phyloP scores from a whole-genome alignment of 352 stramenopile species.

The Phytophthora aleatoria region DNA sequence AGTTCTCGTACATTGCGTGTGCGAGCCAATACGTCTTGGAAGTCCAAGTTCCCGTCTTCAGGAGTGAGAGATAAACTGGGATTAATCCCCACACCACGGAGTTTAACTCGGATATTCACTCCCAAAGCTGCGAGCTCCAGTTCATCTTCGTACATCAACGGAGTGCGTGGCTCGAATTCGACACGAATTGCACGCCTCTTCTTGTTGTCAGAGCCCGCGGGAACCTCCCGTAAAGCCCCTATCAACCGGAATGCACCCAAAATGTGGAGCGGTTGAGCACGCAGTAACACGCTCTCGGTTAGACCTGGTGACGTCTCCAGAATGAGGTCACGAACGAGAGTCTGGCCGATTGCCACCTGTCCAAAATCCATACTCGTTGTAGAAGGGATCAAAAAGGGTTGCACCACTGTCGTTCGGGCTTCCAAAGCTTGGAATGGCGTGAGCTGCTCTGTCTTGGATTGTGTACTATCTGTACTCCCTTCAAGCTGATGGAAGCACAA shows the following conservation, averaged over 20 bases:
- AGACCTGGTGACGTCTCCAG: slow-evolving; percentile 46
- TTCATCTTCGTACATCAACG: slow-evolving; percentile 75
- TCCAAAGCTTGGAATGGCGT: slow-evolving; percentile 59
- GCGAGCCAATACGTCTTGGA: slow-evolving; percentile 68
- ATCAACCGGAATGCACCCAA: slow-evolving; percentile 86
- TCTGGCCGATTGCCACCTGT: slow-evolving; percentile 87
- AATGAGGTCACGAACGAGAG: slow-evolving; percentile 54
- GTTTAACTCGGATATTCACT: slow-evolving; percentile 37
- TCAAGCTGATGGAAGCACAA: slow-evolving; percentile 64
- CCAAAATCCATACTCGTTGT: slow-evolving; percentile 72
- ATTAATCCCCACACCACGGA: slow-evolving; percentile 79
- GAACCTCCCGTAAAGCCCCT: slow-evolving; percentile 62
- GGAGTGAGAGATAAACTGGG: slow-evolving; percentile 73
- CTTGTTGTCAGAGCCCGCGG: slow-evolving; percentile 3
- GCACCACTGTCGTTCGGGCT: slow-evolving; percentile 66
- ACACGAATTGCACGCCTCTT: slow-evolving; percentile 45
- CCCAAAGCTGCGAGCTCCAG: slow-evolving; percentile 51
- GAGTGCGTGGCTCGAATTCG: slow-evolving; percentile 66
- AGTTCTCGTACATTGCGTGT: slow-evolving; percentile 54
- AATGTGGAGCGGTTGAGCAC: slow-evolving; percentile 68
- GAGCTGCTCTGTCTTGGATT: not conserved
- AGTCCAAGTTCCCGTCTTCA: slow-evolving; percentile 62
- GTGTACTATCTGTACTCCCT: not conserved
- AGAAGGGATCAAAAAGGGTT: slow-evolving; percentile 54
- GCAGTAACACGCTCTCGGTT: slow-evolving; percentile 42